phyloP scores from a whole-genome alignment of 345 rosid genomes.

The Rhizophora apiculata region DNA sequence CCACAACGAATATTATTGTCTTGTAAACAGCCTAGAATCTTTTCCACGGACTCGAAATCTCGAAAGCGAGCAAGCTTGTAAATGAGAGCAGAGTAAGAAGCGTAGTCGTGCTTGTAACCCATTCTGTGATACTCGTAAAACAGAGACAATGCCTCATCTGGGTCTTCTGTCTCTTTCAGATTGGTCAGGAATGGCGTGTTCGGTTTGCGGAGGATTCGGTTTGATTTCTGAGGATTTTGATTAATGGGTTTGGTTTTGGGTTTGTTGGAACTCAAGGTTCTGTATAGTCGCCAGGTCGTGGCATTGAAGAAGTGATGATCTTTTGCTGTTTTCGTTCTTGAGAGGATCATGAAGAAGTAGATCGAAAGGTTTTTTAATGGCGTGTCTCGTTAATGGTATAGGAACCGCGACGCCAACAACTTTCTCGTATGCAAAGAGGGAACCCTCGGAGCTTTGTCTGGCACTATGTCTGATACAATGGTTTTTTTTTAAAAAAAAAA shows the following conservation, averaged over 20 bases:
- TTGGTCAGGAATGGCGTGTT: conserved; percentile 44
- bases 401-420: background rate
- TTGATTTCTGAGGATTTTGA: conserved; percentile 23
- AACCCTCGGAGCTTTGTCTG: too few relatives aligned
- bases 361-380: background rate
- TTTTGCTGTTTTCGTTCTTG: conserved; percentile 6
- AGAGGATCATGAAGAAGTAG: conserved; percentile 25
- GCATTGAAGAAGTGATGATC: background rate
- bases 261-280: conserved; percentile 22
- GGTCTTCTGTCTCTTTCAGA: conserved; percentile 48
- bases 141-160: conserved; percentile 68
- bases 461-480: too few relatives aligned
- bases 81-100: conserved; percentile 73
- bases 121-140: conserved; percentile 47
- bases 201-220: conserved; percentile 31
- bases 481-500: too few relatives aligned
- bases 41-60: conserved; percentile 55
- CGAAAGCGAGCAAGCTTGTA: conserved; percentile 72
- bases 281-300: conserved; percentile 18
- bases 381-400: too few relatives aligned
- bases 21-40: conserved; percentile 40
- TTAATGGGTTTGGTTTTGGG: conserved; percentile 33
- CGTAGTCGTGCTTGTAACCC: conserved; percentile 73
- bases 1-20: conserved; percentile 47
- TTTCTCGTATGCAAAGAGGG: too few relatives aligned